A percentile compares a stretch with the other conserved stretches of the same genome.
Evolutionary conservation across 164 flowering plant species (phyloP).

Genomic region (Echeveria elegans): DNA sequence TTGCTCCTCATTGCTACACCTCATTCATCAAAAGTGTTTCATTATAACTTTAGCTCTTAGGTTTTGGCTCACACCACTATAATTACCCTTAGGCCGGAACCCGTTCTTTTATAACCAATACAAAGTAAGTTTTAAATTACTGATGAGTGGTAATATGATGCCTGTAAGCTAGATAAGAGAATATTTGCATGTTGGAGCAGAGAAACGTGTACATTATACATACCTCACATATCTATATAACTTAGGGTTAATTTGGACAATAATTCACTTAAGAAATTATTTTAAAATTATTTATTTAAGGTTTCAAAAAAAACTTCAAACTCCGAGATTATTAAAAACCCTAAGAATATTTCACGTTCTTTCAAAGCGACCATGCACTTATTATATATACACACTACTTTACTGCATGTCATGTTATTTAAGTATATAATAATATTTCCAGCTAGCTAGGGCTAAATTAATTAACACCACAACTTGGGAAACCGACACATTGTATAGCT

Average conservation of each 20-base stretch:
- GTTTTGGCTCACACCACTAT: too few relatives aligned
- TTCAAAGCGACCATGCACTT: neutral
- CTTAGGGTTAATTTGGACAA: neutral
- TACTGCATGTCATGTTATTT: neutral
- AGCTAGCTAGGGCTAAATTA: slow-evolving; percentile 1
- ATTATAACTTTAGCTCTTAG: too few relatives aligned
- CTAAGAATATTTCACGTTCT: neutral
- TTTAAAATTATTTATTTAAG: neutral
- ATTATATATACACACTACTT: too few relatives aligned
- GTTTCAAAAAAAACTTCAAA: neutral
- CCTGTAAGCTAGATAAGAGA: neutral
- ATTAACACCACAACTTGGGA: slow-evolving; percentile 1
- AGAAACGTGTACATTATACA: slow-evolving; percentile 2
- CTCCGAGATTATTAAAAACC: neutral
- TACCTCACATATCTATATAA: neutral
- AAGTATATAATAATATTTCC: neutral
- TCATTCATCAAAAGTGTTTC: too few relatives aligned
- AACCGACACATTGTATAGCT: neutral
- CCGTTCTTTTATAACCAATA: too few relatives aligned
- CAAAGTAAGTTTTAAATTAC: neutral
- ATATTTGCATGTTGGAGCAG: slow-evolving; percentile 7
- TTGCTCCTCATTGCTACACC: too few relatives aligned
- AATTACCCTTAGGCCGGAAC: too few relatives aligned
- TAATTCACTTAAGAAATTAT: slow-evolving; percentile 1
- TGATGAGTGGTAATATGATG: neutral